phyloP scores from a whole-genome alignment of 495 filamentous ascomycete species.

The Pseudoneurospora amorphoporcata region DNA sequence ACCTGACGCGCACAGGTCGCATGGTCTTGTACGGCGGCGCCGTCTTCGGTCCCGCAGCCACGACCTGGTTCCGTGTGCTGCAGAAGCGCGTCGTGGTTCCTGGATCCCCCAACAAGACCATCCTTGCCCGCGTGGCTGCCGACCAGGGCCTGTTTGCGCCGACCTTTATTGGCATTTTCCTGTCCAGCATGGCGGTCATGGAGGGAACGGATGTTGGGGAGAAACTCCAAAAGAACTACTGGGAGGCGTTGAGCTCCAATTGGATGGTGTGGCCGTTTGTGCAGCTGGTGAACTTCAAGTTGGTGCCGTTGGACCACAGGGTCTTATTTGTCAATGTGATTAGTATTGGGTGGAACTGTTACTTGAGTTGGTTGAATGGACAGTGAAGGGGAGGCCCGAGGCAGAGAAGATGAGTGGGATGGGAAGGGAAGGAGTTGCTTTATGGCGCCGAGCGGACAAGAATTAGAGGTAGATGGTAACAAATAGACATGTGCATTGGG shows the following conservation, averaged over 20 bases:
- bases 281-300: conserved; percentile 81
- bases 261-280: conserved; percentile 90
- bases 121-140: conserved; percentile 65
- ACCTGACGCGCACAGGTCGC: conserved; percentile 67
- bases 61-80: conserved; percentile 72
- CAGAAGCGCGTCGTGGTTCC: conserved; percentile 56
- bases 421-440: background rate
- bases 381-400: background rate
- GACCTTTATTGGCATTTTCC: conserved; percentile 68
- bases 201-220: conserved; percentile 64
- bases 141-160: conserved; percentile 88
- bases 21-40: conserved; percentile 90
- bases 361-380: conserved; percentile 76
- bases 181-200: conserved; percentile 71
- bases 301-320: conserved; percentile 78
- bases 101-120: conserved; percentile 51
- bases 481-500: background rate
- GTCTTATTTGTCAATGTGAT: conserved; percentile 85
- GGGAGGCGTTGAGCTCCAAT: conserved; percentile 64
- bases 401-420: background rate
- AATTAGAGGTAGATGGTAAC: background rate
- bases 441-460: too few species aligned
- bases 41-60: conserved; percentile 85
- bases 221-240: conserved; percentile 61
- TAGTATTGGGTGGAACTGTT: conserved; percentile 85